Evolutionary conservation across 2,329 filamentous ascomycete species (phyloP).

Genomic region (Exophiala sp.): DNA sequence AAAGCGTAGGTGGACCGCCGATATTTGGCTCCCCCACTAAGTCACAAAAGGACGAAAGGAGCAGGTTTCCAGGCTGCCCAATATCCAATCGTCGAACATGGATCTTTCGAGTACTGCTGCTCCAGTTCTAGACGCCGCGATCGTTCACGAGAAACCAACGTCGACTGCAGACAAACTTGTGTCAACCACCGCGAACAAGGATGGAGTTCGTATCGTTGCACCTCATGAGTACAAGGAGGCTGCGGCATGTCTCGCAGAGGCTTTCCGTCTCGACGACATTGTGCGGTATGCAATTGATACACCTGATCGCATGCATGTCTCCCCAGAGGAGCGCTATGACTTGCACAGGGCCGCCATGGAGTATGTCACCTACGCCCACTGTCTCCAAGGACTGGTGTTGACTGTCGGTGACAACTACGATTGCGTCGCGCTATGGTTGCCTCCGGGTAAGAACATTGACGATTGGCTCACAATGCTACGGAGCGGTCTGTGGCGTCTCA

Average conservation of each 20-base stretch:
- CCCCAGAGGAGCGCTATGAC: constrained; percentile 64
- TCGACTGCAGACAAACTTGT: constrained; percentile 17
- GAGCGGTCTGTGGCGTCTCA: constrained; percentile 70
- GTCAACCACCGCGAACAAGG: constrained; percentile 40
- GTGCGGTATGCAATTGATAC: constrained; percentile 64
- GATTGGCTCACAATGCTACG: constrained; percentile 65
- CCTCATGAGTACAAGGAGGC: constrained; percentile 66
- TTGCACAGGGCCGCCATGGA: constrained; percentile 71
- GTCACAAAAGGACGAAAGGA: constrained; percentile 7
- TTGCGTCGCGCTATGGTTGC: constrained; percentile 73
- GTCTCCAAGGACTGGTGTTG: constrained; percentile 66
- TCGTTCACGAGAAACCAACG: constrained; percentile 25
- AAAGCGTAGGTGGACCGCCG: constrained; percentile 25
- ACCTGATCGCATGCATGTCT: constrained; percentile 58
- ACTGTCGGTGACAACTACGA: constrained; percentile 70
- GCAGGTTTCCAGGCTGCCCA: constrained; percentile 14
- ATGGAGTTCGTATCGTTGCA: constrained; percentile 56
- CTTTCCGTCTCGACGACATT: constrained; percentile 69
- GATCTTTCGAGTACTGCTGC: constrained; percentile 25
- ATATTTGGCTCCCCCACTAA: constrained; percentile 21
- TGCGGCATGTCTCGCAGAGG: constrained; percentile 65
- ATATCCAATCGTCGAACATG: constrained; percentile 22
- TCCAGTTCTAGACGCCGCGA: constrained; percentile 25
- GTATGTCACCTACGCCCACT: constrained; percentile 70
- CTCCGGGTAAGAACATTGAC: constrained; percentile 67